Evolutionary conservation across 2,329 filamentous ascomycete genomes (phyloP).

Genomic region (Aspergillus costaricaensis): DNA sequence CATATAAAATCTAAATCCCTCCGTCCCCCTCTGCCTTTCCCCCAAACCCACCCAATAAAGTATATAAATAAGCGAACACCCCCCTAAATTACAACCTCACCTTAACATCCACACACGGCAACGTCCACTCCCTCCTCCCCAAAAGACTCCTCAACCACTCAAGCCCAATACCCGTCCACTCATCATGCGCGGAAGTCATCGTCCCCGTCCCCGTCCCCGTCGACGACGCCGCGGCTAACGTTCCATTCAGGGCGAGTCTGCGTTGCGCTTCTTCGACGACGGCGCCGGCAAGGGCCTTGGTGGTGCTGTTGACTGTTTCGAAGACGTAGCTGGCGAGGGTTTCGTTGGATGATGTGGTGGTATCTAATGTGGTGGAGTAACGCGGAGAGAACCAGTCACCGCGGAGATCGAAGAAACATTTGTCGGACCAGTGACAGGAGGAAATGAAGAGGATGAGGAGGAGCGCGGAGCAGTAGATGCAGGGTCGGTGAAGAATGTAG

Average conservation of each 20-base stretch:
- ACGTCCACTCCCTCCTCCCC: slow-evolving; percentile 81
- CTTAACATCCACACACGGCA: slow-evolving; percentile 88
- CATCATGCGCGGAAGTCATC: slow-evolving; percentile 44
- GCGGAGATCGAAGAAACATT: slow-evolving; percentile 88
- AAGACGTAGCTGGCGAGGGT: slow-evolving; percentile 40
- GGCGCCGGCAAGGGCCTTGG: slow-evolving; percentile 65
- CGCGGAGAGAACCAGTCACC: slow-evolving; percentile 94
- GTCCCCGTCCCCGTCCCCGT: too few species aligned
- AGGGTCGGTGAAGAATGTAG: slow-evolving; percentile 94
- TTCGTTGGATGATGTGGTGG: slow-evolving; percentile 25
- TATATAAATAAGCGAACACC: too few species aligned
- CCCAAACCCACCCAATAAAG: too few species aligned
- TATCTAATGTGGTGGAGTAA: slow-evolving; percentile 33
- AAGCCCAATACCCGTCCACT: slow-evolving; percentile 75
- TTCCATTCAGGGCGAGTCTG: slow-evolving; percentile 31
- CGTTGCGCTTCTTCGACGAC: slow-evolving; percentile 63
- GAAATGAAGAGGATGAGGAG: slow-evolving; percentile 93
- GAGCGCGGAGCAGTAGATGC: slow-evolving; percentile 95
- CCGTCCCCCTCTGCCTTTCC: too few species aligned
- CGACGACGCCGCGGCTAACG: neutral
- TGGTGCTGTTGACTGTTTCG: slow-evolving; percentile 67
- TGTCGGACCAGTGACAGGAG: slow-evolving; percentile 84
- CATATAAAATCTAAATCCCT: too few species aligned
- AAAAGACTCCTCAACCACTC: slow-evolving; percentile 84
- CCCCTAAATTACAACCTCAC: slow-evolving; percentile 63